A percentile compares a stretch with the other conserved stretches of the same genome.
These are phyloP conservation scores for Pisolithus tinctorius DNA, from an alignment of 768 basidiomycete genomes.

Conservation along the genomic window DNA sequence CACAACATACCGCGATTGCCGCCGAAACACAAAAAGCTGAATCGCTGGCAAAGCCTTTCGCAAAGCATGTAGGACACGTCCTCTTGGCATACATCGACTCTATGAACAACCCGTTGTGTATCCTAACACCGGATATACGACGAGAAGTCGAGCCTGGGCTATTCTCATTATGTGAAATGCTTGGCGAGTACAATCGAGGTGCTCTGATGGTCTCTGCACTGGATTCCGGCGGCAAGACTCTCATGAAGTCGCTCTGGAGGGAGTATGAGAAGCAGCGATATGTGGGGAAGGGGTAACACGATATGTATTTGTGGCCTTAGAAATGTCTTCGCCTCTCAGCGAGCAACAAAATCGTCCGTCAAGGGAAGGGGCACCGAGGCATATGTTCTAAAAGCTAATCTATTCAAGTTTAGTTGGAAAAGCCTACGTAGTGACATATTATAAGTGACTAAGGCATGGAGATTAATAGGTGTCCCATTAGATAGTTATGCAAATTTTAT, in stretches of 20 bases:
- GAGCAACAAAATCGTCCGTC: too few species aligned
- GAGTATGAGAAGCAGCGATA: conserved; percentile 83
- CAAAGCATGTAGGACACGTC: conserved; percentile 79
- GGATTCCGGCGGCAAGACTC: conserved; percentile 63
- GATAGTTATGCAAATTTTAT: too few species aligned
- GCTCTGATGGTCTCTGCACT: conserved; percentile 71
- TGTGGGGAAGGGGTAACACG: conserved; percentile 61
- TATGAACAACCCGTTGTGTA: conserved; percentile 69
- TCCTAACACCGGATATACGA: conserved; percentile 53
- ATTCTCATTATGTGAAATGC: conserved; percentile 75
- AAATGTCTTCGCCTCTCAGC: too few species aligned
- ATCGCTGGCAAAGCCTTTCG: conserved; percentile 73
- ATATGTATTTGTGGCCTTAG: too few species aligned
- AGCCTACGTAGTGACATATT: too few species aligned
- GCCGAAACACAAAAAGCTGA: conserved; percentile 53
- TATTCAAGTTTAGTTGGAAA: too few species aligned
- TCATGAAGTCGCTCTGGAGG: conserved; percentile 75
- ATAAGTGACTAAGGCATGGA: too few species aligned
- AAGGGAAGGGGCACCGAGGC: too few species aligned
- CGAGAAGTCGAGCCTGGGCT: conserved; percentile 75
- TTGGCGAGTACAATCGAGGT: conserved; percentile 75
- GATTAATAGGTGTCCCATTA: too few species aligned
- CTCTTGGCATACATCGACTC: conserved; percentile 73
- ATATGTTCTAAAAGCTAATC: too few species aligned
- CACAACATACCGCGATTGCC: conserved; percentile 10